phyloP scores from a whole-genome alignment of 2,329 filamentous ascomycete species.

The Aspergillus sp. region DNA sequence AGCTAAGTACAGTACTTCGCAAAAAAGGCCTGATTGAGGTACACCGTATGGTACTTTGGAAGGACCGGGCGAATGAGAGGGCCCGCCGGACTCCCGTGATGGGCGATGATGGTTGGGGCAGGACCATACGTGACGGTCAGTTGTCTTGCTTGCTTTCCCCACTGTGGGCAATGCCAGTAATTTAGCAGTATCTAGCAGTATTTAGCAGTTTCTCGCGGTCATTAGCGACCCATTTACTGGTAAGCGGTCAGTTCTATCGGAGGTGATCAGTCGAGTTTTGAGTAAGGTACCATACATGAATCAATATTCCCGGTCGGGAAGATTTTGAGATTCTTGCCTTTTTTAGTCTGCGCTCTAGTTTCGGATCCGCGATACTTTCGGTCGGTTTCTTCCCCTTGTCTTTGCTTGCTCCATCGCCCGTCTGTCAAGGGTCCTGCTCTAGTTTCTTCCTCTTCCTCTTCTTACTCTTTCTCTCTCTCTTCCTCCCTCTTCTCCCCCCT shows the following conservation, averaged over 20 bases:
- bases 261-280: too few species aligned
- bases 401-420: constrained; percentile 2
- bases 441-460: neutral
- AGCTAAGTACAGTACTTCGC: neutral
- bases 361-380: neutral
- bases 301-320: neutral
- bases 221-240: too few species aligned
- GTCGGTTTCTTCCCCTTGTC: neutral
- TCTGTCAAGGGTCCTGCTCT: neutral
- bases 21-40: too few species aligned
- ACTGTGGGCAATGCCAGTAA: too few species aligned
- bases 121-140: neutral
- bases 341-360: neutral
- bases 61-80: neutral
- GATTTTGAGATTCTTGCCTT: constrained; percentile 1
- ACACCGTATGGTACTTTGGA: neutral
- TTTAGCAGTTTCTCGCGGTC: too few species aligned
- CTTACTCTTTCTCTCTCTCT: neutral
- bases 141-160: too few species aligned
- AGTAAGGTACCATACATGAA: too few species aligned
- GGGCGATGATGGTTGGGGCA: neutral
- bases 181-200: too few species aligned
- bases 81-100: neutral
- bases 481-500: neutral
- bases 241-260: too few species aligned